Percentiles rank a stretch among this genome's conserved stretches.
These are phyloP conservation scores for Lentinula sp. DNA, from an alignment of 768 basidiomycete genomes.

Conservation along the genomic window DNA sequence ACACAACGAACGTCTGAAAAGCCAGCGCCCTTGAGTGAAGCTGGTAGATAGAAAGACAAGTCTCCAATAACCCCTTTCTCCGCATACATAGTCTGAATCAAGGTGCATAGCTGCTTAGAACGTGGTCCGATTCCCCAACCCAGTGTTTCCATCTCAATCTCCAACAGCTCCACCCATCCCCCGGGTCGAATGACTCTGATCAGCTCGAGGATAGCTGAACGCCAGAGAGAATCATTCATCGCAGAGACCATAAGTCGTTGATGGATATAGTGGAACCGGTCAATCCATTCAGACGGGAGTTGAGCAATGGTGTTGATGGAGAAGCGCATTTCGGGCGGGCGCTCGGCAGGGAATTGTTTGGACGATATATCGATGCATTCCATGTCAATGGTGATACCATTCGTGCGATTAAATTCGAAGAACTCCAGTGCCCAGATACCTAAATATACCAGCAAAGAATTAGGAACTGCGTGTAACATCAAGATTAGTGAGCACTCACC, in stretches of 20 bases:
- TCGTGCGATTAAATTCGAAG: background rate
- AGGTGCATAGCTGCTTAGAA: background rate
- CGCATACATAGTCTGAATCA: background rate
- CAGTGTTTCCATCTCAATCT: background rate
- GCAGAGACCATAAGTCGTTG: background rate
- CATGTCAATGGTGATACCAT: background rate
- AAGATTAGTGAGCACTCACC: background rate
- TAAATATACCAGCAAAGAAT: background rate
- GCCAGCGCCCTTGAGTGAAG: background rate
- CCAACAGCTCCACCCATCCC: background rate
- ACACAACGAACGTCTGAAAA: background rate
- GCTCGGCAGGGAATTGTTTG: background rate
- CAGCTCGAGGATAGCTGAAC: background rate
- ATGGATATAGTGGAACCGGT: background rate
- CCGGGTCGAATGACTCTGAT: background rate
- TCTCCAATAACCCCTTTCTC: background rate
- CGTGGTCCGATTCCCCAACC: background rate
- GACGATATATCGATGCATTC: background rate
- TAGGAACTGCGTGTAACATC: background rate
- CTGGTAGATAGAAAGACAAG: background rate
- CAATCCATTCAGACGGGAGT: background rate
- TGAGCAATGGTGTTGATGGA: background rate
- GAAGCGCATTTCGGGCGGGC: background rate
- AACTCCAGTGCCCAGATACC: constrained; percentile 1
- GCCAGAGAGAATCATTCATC: background rate